Conservation (phyloP, 495 filamentous ascomycete species). For the Neurospora intermedia region DNA sequence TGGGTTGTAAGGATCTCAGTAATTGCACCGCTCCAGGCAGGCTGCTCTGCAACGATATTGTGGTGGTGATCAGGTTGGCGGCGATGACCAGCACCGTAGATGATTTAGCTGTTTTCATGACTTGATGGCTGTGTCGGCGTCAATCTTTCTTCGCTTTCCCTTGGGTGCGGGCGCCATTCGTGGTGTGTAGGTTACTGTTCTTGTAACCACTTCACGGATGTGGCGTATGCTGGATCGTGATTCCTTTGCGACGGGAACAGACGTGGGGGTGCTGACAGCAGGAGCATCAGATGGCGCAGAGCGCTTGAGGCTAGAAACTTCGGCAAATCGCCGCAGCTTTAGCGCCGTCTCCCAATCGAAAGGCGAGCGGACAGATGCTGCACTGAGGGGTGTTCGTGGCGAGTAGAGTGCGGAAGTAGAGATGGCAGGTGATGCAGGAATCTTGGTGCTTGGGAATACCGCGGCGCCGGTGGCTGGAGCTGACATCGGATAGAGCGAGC, state of each 20-base stretch:
- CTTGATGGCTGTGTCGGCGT: constrained; percentile 29
- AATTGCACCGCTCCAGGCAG: not conserved
- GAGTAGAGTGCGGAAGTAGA: constrained; percentile 35
- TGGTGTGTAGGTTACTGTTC: constrained; percentile 66
- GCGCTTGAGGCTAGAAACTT: constrained; percentile 19
- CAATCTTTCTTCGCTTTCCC: constrained; percentile 63
- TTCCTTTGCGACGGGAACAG: constrained; percentile 25
- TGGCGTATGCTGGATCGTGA: constrained; percentile 41
- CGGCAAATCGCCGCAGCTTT: constrained; percentile 40
- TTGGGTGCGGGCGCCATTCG: constrained; percentile 61
- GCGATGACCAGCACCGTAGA: constrained; percentile 15
- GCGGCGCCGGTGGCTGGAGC: constrained; percentile 42
- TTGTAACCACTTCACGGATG: constrained; percentile 60
- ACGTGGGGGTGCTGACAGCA: not conserved
- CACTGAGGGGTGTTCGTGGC: constrained; percentile 38
- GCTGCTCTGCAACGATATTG: not conserved
- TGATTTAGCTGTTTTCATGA: constrained; percentile 11
- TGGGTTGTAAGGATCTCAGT: not conserved
- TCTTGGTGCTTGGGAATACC: constrained; percentile 40
- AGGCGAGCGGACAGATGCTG: constrained; percentile 44
- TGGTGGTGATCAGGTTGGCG: not conserved
- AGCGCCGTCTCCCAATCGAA: constrained; percentile 52
- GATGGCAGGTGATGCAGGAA: constrained; percentile 50
- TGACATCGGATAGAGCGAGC: constrained; percentile 39
- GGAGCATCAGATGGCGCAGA: constrained; percentile 1